phyloP scores from a whole-genome alignment of 306 rosid species.

The Hippophae rhamnoides region DNA sequence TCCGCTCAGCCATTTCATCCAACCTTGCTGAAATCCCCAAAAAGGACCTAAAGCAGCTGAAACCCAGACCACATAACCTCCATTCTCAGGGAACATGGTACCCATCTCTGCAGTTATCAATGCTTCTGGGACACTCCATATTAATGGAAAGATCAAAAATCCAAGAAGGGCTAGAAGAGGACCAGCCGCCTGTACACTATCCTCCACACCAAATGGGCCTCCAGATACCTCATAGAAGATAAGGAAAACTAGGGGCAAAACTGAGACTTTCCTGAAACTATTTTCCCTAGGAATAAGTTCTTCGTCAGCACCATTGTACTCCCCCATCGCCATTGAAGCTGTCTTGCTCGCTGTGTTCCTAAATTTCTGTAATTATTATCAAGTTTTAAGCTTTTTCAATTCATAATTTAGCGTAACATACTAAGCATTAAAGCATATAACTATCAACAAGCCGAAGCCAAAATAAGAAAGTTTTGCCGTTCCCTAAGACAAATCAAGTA shows the following conservation, averaged over 20 bases:
- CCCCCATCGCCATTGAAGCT: conserved; percentile 47
- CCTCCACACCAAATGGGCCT: conserved; percentile 89
- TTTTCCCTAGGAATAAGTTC: conserved; percentile 29
- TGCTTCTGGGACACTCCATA: conserved; percentile 96
- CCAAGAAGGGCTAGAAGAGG: conserved; percentile 80
- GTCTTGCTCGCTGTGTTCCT: conserved; percentile 34
- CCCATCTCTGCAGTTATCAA: conserved; percentile 90
- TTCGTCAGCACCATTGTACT: conserved; percentile 27
- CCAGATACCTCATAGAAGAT: conserved; percentile 97
- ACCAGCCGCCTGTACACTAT: conserved; percentile 79
- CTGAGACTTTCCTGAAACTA: conserved; percentile 51
- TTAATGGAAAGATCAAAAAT: conserved; percentile 65
- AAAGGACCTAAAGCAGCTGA: conserved; percentile 81
- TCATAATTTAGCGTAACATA: background rate
- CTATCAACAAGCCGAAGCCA: too few species aligned
- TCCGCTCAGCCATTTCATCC: conserved; percentile 98
- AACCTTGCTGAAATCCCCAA: conserved; percentile 96
- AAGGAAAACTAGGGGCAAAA: conserved; percentile 76
- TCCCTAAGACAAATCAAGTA: too few species aligned
- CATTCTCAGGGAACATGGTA: conserved; percentile 89
- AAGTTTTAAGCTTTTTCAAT: background rate
- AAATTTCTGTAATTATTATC: conserved; percentile 44
- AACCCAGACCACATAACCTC: conserved; percentile 93
- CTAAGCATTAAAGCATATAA: background rate
- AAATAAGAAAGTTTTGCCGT: too few species aligned